Evolutionary conservation across 73 alveolate genomes (phyloP), one percentile per base, ranked within the genome.

Genomic region (Stentor coeruleus): DNA sequence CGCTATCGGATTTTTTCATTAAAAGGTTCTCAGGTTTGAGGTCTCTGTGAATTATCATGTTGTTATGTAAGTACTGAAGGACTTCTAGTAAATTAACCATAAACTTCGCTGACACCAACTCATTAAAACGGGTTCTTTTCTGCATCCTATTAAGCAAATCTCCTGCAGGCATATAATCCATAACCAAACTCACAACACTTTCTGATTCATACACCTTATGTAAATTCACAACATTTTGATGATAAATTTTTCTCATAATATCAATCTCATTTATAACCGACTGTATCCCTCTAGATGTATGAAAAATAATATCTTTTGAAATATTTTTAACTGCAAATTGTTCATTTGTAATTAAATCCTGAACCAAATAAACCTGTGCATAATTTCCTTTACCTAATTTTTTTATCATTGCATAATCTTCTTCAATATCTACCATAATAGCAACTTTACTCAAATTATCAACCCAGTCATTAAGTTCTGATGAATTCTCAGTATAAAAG

Each of bases 131-230:
- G 15, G n/a, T 20, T 14, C n/a, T 20, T 20, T 20, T 20, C 41
- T 66, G 40, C n/a, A 66, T 37, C 39, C 79, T 66, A 1, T 20
- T 0, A 14, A 66, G 79, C 36, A 66, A 33, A 33, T 66, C 33
- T 3, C 79, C 79, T 28, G 26, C 42, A 33, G 79, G 79, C 41
- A 66, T 20, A 33, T 66, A 66, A 20, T 66, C 79, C 40, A 66
- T 0, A 33, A 66, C 39, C 37, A 66, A 66, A 33, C 14, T 20
- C 1, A 66, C 33, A 20, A 20, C 26, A 2, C n/a, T 33, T 33
- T 66, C 42, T 20, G 36, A 20, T 31, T 66, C 79, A 66, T 66
- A 66, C 0, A 66, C 79, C 37, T 33, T 66, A 33, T 26, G 39
- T 28, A 66, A 40, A 20, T 66, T 20, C 20, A 66, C 79, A 66